phyloP scores from a whole-genome alignment of 2,329 filamentous ascomycete species.

The Aspergillus costaricaensis region DNA sequence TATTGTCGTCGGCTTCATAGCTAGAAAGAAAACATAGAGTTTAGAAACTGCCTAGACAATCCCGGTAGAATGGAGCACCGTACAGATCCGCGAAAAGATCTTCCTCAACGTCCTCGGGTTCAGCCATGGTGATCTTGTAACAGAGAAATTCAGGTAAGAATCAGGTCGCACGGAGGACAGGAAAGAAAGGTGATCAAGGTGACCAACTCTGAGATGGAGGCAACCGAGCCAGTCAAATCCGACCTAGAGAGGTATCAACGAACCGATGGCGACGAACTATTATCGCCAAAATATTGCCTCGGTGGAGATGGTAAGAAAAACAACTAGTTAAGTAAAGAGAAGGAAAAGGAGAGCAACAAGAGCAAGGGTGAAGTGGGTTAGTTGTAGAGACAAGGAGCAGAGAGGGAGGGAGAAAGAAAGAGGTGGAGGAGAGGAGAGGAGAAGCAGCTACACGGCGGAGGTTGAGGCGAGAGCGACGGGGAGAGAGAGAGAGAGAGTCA shows the following conservation, averaged over 20 bases:
- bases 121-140: conserved; percentile 63
- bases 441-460: conserved; percentile 4
- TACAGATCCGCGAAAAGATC: conserved; percentile 96
- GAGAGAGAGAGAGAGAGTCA: not conserved
- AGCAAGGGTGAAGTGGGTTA: conserved; percentile 14
- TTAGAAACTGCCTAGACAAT: conserved; percentile 7
- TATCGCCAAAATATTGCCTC: not conserved
- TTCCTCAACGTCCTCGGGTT: conserved; percentile 81
- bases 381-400: too few relatives aligned
- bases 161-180: not conserved
- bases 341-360: conserved; percentile 14
- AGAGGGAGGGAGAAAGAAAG: conserved; percentile 8
- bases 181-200: not conserved
- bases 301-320: not conserved
- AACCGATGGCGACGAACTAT: not conserved
- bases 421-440: not conserved
- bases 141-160: conserved; percentile 7
- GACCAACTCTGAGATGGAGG: not conserved
- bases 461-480: conserved; percentile 2
- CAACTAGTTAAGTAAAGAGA: conserved; percentile 3
- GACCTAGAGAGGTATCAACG: not conserved
- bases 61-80: conserved; percentile 37
- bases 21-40: conserved; percentile 42
- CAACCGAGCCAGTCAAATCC: not conserved
- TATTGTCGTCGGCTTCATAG: conserved; percentile 67